Conservation (phyloP, 352 stramenopile species). For the Pelagophyceae sp. region DNA sequence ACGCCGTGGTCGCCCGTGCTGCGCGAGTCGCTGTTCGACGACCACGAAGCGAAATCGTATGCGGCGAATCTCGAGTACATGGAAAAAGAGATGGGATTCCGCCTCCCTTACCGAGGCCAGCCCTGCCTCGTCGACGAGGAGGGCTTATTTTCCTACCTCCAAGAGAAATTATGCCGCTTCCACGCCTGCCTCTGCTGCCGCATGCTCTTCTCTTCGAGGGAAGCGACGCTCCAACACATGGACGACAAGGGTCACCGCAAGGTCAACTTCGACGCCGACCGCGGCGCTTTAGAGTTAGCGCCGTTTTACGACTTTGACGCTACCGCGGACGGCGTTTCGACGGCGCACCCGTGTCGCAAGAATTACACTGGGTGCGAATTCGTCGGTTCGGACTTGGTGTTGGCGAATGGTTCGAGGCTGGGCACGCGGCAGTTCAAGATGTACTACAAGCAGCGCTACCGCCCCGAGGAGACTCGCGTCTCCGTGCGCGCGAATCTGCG, state of each 20-base stretch:
- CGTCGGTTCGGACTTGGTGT: background rate
- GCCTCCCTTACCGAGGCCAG: background rate
- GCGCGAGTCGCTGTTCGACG: background rate
- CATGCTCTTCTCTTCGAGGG: background rate
- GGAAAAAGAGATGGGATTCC: background rate
- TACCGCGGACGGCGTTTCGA: too few species aligned
- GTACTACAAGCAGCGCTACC: background rate
- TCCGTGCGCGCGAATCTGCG: background rate
- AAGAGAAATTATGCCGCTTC: background rate
- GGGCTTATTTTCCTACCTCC: background rate
- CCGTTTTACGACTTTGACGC: background rate
- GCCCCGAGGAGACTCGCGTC: background rate
- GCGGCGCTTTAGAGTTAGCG: background rate
- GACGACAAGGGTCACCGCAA: background rate
- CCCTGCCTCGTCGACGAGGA: background rate
- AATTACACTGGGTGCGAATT: too few species aligned
- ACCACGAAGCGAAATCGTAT: background rate
- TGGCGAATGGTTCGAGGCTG: background rate
- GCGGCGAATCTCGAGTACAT: background rate
- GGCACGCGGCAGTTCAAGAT: background rate
- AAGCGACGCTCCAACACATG: background rate
- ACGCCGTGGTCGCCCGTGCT: background rate
- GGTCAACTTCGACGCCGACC: background rate
- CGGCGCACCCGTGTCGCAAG: too few species aligned
- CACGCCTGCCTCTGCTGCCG: background rate